Evolutionary conservation across 1,284 basidiomycete species (phyloP).

Genomic region (Ustilago xerochloae): DNA sequence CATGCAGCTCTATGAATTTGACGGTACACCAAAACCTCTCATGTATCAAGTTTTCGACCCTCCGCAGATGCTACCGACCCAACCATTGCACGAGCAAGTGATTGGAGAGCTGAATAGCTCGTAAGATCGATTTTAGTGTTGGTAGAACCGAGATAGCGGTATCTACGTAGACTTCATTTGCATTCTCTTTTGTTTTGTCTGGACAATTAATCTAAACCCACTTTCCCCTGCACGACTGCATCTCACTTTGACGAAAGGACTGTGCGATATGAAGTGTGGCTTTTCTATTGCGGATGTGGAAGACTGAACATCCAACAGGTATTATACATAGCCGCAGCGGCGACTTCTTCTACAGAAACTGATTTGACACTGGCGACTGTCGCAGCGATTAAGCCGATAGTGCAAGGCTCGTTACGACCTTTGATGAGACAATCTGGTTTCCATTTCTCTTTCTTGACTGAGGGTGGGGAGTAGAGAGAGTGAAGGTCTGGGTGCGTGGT

Average conservation of each 20-base stretch:
- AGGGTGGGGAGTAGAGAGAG: slow-evolving; percentile 73
- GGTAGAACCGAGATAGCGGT: no score
- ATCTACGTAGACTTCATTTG: no score
- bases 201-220: neutral
- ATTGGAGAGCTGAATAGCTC: slow-evolving; percentile 40
- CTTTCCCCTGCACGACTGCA: neutral
- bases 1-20: slow-evolving; percentile 50
- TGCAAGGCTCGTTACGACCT: slow-evolving; percentile 82
- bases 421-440: slow-evolving; percentile 77
- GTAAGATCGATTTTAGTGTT: no score
- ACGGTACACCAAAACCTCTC: slow-evolving; percentile 52
- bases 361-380: slow-evolving; percentile 76
- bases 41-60: slow-evolving; percentile 57
- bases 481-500: slow-evolving; percentile 69
- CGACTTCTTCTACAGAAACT: slow-evolving; percentile 74
- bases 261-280: neutral
- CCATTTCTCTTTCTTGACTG: slow-evolving; percentile 77
- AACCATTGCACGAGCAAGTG: slow-evolving; percentile 51
- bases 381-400: slow-evolving; percentile 81
- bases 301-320: slow-evolving; percentile 55
- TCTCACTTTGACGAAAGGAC: neutral
- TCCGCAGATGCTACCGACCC: slow-evolving; percentile 63
- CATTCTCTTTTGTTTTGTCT: neutral
- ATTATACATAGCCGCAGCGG: slow-evolving; percentile 60
- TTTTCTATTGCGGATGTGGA: neutral